Percentiles rank a stretch among this genome's conserved stretches.
Evolutionary conservation across 345 rosid genomes (phyloP).

Genomic region (Mallotus nudiflorus): DNA sequence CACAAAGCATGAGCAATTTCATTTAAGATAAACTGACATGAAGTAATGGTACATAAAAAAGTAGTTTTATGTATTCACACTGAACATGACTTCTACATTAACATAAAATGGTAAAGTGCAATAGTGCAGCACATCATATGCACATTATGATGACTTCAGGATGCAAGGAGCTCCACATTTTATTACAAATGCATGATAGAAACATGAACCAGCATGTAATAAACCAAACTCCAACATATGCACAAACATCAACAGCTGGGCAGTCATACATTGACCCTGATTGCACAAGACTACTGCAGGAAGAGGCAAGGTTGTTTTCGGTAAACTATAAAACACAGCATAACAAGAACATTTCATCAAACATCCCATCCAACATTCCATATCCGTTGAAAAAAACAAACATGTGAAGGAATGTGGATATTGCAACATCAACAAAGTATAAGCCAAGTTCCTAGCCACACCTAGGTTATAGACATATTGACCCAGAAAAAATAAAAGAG

Average conservation of each 20-base stretch:
- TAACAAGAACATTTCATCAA: too few species aligned
- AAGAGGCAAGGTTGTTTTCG: neutral
- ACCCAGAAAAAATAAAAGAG: too few species aligned
- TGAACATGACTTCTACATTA: neutral
- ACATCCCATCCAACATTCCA: too few species aligned
- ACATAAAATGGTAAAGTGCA: neutral
- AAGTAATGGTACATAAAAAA: neutral
- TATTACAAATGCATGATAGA: neutral
- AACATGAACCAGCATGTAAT: neutral
- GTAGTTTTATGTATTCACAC: neutral
- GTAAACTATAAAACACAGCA: neutral
- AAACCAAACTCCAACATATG: neutral
- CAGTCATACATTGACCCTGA: neutral
- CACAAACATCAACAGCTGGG: neutral
- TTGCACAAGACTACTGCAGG: neutral
- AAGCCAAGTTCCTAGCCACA: too few species aligned
- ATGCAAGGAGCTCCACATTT: too few species aligned
- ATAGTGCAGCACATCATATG: neutral
- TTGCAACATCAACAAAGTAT: too few species aligned
- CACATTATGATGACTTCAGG: neutral
- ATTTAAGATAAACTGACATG: neutral
- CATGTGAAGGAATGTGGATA: too few species aligned
- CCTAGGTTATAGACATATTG: too few species aligned
- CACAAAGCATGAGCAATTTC: slow-evolving; percentile 13
- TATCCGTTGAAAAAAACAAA: too few species aligned